Base-by-base conservation (phyloP, 1,139 yeast species). In the Nadsonia starkeyi-henricii region DNA sequence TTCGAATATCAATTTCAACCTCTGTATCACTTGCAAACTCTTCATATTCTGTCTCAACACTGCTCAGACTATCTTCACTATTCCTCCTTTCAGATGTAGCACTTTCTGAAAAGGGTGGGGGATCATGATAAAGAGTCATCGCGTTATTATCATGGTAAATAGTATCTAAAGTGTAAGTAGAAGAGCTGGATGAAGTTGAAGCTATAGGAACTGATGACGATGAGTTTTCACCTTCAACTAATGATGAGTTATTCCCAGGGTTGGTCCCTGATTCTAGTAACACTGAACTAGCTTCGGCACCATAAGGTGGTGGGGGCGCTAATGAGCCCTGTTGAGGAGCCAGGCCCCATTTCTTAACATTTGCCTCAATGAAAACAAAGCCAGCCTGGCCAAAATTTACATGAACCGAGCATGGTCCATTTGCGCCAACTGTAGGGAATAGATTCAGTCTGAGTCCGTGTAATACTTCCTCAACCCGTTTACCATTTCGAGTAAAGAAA, bases 321-420 rank as follows among this genome's bases (percentile, higher is more conserved):
- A 82, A 72, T 1, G 77, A 73, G 1, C 89, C 91, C 51, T 70
- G 79, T 42, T 77, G 75, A 45, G 84, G 82, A 28, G 95, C 95
- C 57, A 91, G 82, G 2, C 96, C 96, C 73, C 94, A 85, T 63
- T 88, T 89, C 57, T 86, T 75, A 30, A 86, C 95, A 63, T 91
- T 89, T 5, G 96, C 97, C 64, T 91, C 97, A 51, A 91, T 85
- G 71, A 85, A 89, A 1, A 91, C 96, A 66, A 79, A 91, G 1
- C 97, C 98, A 45, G 80, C 69, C 61, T 88, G 96, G 1, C 98
- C 98, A 50, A 91, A 67, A 62, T 91, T 91, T 15, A 84, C 89
- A 57, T 81, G 84, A 47, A 91, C 75, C 53, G 79, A 63, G 64
- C 95, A 77, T 50, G 89, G 74, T 58, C 81, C 78, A 61, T 79